Evolutionary conservation across 2,329 filamentous ascomycete genomes (phyloP).

Genomic region (Cryphonectria japonica): DNA sequence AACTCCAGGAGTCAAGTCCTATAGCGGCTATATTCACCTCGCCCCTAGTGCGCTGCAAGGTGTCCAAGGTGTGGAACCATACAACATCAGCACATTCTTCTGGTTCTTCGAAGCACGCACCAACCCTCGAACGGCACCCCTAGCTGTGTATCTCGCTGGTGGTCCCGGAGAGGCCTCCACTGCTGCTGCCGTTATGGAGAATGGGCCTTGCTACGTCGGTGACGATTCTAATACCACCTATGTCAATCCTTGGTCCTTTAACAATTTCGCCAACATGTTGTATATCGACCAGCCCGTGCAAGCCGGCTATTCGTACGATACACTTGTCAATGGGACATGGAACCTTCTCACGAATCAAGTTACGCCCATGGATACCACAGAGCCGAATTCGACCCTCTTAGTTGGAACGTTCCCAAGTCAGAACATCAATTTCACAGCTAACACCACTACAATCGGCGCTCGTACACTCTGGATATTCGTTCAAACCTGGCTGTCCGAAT

Average conservation of each 20-base stretch:
- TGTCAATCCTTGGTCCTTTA: slow-evolving; percentile 62
- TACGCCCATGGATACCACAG: too few species aligned
- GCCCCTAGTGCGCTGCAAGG: slow-evolving; percentile 44
- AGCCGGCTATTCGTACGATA: slow-evolving; percentile 37
- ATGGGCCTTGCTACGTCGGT: slow-evolving; percentile 55
- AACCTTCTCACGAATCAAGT: too few species aligned
- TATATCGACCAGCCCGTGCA: slow-evolving; percentile 63
- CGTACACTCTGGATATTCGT: too few species aligned
- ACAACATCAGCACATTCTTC: slow-evolving; percentile 19
- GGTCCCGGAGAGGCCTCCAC: slow-evolving; percentile 44
- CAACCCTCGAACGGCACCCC: slow-evolving; percentile 25
- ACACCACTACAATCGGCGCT: too few species aligned
- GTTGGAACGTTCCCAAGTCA: too few species aligned
- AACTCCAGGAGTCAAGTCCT: slow-evolving; percentile 23
- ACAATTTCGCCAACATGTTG: slow-evolving; percentile 64
- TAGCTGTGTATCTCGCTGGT: slow-evolving; percentile 40
- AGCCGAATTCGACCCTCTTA: too few species aligned
- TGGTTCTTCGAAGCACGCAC: slow-evolving; percentile 27
- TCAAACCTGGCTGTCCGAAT: too few species aligned
- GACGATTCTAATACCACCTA: slow-evolving; percentile 51
- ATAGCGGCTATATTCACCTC: slow-evolving; percentile 21
- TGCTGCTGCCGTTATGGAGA: slow-evolving; percentile 40
- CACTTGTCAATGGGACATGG: too few species aligned
- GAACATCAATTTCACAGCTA: too few species aligned
- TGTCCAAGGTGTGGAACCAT: slow-evolving; percentile 14